Conservation (phyloP, 2,329 filamentous ascomycete species). For the Talaromyces sp. region DNA sequence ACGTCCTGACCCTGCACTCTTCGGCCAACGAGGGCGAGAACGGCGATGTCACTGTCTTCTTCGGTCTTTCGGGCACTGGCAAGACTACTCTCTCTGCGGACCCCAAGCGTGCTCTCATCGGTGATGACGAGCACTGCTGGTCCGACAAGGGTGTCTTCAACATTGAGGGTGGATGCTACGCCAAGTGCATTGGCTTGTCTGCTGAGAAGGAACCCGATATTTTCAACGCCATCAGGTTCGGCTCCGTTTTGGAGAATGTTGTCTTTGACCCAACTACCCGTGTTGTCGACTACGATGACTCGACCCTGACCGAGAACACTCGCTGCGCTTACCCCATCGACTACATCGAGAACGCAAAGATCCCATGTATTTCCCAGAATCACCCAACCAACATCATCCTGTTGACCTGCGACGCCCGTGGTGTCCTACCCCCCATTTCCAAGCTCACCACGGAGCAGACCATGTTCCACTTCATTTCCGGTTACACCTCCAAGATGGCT, state of each 20-base stretch:
- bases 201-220: slow-evolving; percentile 99
- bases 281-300: slow-evolving; percentile 91
- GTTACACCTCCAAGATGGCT: slow-evolving; percentile 99
- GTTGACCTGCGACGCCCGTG: slow-evolving; percentile 94
- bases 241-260: slow-evolving; percentile 96
- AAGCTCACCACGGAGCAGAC: slow-evolving; percentile 92
- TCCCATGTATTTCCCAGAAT: slow-evolving; percentile 80
- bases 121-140: slow-evolving; percentile 99
- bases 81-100: slow-evolving; percentile 98
- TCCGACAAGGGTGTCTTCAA: slow-evolving; percentile 96
- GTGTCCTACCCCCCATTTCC: slow-evolving; percentile 95
- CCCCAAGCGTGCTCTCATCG: slow-evolving; percentile 91
- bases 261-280: slow-evolving; percentile 91
- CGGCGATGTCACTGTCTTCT: slow-evolving; percentile 98
- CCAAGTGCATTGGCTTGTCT: slow-evolving; percentile 95
- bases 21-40: slow-evolving; percentile 95
- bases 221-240: slow-evolving; percentile 90
- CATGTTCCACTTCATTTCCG: slow-evolving; percentile 99
- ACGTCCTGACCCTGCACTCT: slow-evolving; percentile 95
- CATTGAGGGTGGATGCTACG: slow-evolving; percentile 99
- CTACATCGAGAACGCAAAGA: slow-evolving; percentile 98
- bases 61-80: slow-evolving; percentile 95
- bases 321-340: slow-evolving; percentile 98
- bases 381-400: slow-evolving; percentile 98
- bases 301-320: slow-evolving; percentile 95